Percentiles rank a stretch among this genome's conserved stretches.
Conservation (phyloP, 2,329 filamentous ascomycete genomes). For the Cryphonectria parasitica region DNA sequence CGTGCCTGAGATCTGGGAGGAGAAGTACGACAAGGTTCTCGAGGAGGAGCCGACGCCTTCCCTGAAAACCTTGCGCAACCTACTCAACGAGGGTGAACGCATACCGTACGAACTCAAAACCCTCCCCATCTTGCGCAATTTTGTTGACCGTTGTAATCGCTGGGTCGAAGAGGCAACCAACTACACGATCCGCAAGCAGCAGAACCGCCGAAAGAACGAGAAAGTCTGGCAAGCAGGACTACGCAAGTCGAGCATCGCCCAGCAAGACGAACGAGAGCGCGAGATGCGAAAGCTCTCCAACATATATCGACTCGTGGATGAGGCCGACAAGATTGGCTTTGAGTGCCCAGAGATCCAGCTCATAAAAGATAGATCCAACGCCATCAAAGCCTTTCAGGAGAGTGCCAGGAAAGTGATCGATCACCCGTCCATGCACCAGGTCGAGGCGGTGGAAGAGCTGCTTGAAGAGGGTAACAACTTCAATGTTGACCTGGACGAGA, state of each 20-base stretch:
- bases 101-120: conserved; percentile 89
- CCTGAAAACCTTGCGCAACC: conserved; percentile 79
- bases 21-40: conserved; percentile 83
- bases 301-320: conserved; percentile 79
- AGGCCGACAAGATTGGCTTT: conserved; percentile 87
- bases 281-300: conserved; percentile 89
- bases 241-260: conserved; percentile 63
- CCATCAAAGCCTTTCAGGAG: conserved; percentile 82
- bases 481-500: conserved; percentile 88
- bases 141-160: conserved; percentile 95
- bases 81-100: conserved; percentile 92
- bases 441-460: conserved; percentile 82
- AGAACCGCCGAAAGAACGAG: conserved; percentile 94
- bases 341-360: conserved; percentile 89
- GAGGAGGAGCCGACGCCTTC: conserved; percentile 84
- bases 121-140: conserved; percentile 79
- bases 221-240: conserved; percentile 78
- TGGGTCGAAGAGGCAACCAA: conserved; percentile 97
- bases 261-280: conserved; percentile 77
- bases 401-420: conserved; percentile 73
- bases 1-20: conserved; percentile 85
- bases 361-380: conserved; percentile 81
- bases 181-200: conserved; percentile 96
- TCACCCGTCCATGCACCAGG: conserved; percentile 62
- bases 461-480: conserved; percentile 88